phyloP scores from a whole-genome alignment of 805 yeast species.

The Myxozyma vanderwaltii region DNA sequence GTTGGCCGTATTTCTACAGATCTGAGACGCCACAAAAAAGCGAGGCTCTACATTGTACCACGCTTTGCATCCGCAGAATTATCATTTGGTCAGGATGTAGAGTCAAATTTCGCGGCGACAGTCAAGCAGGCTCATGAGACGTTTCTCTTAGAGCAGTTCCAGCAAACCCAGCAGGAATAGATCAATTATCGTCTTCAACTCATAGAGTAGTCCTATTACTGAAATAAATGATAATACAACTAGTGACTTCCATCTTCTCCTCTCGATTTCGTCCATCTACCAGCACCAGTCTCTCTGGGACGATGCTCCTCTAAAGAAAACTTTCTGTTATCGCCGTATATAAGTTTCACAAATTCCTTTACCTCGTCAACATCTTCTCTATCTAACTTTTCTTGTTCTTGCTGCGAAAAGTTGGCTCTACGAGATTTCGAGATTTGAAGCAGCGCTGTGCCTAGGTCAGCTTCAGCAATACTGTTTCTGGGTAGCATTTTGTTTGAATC shows the following conservation, averaged over 20 bases:
- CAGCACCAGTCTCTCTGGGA: constrained; percentile 76
- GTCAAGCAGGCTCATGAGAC: background rate
- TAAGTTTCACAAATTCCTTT: constrained; percentile 34
- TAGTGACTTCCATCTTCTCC: constrained; percentile 69
- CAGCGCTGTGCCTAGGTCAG: constrained; percentile 43
- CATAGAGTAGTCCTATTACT: too few relatives aligned
- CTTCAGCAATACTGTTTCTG: constrained; percentile 51
- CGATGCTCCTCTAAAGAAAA: constrained; percentile 20
- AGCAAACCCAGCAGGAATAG: too few relatives aligned
- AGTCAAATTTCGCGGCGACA: background rate
- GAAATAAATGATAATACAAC: background rate
- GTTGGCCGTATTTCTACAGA: background rate
- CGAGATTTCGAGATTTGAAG: constrained; percentile 44
- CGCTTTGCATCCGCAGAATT: background rate
- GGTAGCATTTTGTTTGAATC: constrained; percentile 50
- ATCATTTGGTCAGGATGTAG: background rate
- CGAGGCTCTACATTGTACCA: background rate
- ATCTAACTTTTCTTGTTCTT: constrained; percentile 46
- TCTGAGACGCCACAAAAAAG: background rate
- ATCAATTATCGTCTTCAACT: too few relatives aligned
- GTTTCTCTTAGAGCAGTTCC: background rate
- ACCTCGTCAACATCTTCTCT: constrained; percentile 46
- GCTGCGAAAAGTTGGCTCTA: constrained; percentile 41
- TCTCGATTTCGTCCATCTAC: constrained; percentile 72
- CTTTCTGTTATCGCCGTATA: constrained; percentile 19